These are phyloP conservation scores for Talaromyces albobiverticillius DNA, from an alignment of 2,329 filamentous ascomycete genomes.

Conservation along the genomic window DNA sequence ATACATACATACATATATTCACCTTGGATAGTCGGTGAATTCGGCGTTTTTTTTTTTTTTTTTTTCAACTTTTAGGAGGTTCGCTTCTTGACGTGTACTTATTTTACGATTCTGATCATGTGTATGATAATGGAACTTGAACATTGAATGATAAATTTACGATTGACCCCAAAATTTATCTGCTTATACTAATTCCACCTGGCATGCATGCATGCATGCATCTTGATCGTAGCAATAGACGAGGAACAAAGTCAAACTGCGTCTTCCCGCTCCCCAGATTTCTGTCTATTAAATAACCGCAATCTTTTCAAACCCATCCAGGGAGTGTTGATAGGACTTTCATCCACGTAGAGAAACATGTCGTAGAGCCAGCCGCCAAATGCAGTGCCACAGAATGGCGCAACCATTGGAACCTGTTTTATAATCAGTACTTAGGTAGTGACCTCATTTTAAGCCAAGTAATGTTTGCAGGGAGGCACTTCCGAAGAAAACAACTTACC, in stretches of 20 bases:
- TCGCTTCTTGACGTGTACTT: not conserved
- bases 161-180: too few relatives aligned
- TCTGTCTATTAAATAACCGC: not conserved
- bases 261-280: not conserved
- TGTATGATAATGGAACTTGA: too few relatives aligned
- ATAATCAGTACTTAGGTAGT: not conserved
- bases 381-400: slow-evolving; percentile 63
- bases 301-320: slow-evolving; percentile 57
- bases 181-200: too few relatives aligned
- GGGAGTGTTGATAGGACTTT: slow-evolving; percentile 68
- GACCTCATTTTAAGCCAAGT: slow-evolving; percentile 8
- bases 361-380: slow-evolving; percentile 68
- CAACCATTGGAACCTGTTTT: slow-evolving; percentile 65
- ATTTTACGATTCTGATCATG: not conserved
- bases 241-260: not conserved
- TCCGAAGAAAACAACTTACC: slow-evolving; percentile 40
- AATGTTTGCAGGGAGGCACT: not conserved
- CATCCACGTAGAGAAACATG: slow-evolving; percentile 64
- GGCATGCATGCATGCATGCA: too few relatives aligned
- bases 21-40: not conserved
- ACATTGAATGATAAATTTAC: too few relatives aligned
- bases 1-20: slow-evolving; percentile 10
- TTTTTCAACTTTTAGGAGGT: not conserved
- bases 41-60: not conserved
- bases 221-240: too few relatives aligned